Base-by-base conservation (phyloP, 1,139 yeast genomes). In the Nakaseomyces kungkrabaensis region DNA sequence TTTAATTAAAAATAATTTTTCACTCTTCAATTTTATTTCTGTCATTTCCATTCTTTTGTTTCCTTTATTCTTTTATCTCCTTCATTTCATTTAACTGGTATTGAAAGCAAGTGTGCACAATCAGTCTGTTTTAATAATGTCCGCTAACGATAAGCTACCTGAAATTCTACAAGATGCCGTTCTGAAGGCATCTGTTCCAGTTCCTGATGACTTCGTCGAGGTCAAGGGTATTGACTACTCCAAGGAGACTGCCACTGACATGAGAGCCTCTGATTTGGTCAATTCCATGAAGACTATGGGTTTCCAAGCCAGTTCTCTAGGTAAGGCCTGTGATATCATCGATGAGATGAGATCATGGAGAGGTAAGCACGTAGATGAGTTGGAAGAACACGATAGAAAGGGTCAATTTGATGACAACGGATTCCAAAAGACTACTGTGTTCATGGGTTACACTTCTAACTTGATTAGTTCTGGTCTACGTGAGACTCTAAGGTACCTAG, bases 391-490 rank as follows among this genome's bases (percentile, higher is more conserved):
- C 61, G 84, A 82, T 56, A 71, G 72, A 55, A 82, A 81, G 49
- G 95, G 94, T 40, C 81, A 78, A 55, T 84, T 83, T 59, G 95
- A 87, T 65, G 94, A 82, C 13, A 74, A 81, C 17, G 95, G 95
- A 9, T 83, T 68, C 59, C 96, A 87, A 66, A 85, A 82, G 64
- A 76, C 96, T 29, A 92, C 98, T 9, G 82, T 94, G 49, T 92
- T 92, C 66, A 75, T 92, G 76, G 99, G 99, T 26, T 94, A 84
- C 71, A 92, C 99, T 43, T 89, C 97, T n/a, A 92, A 92, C 68
- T 78, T 92, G 72, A 92, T 92, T 61, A 85, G 96, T 38, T 86
- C 96, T 10, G 99, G 99, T 38, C 72, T 90, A 56, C 79, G 99
- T 70, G 96, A 90, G 59, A 87, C 96, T 42, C 73, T 92, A 59